Evolutionary conservation across 257 asterid species (phyloP).

Genomic region (Forsythia viridissima): DNA sequence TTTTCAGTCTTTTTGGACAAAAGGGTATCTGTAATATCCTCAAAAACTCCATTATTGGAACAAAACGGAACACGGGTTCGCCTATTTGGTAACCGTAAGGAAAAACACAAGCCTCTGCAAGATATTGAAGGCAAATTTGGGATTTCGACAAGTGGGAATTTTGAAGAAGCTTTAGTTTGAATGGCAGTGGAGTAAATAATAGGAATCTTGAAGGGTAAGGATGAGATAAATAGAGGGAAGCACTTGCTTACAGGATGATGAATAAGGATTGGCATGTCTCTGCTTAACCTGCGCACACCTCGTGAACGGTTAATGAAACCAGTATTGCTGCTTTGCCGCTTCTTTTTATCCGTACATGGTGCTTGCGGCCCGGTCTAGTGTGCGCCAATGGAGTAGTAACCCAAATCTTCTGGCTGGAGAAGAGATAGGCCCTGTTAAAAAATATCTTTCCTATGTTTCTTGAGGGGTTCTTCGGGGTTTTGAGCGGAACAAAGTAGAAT

Average conservation of each 20-base stretch:
- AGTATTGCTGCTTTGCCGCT: constrained; percentile 21
- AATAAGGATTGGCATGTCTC: constrained; percentile 55
- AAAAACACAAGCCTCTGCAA: constrained; percentile 29
- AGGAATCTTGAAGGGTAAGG: constrained; percentile 28
- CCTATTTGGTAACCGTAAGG: constrained; percentile 34
- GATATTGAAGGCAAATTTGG: constrained; percentile 33
- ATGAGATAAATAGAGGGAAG: constrained; percentile 35
- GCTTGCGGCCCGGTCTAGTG: background rate
- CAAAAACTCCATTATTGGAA: constrained; percentile 58
- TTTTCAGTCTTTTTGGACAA: constrained; percentile 35
- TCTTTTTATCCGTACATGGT: constrained; percentile 14
- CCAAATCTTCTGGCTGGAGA: background rate
- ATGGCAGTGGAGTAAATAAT: constrained; percentile 17
- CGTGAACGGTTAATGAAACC: constrained; percentile 15
- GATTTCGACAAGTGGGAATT: constrained; percentile 30
- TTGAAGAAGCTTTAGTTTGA: constrained; percentile 9
- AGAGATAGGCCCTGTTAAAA: background rate
- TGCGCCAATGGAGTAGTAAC: background rate
- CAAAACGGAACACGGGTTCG: constrained; percentile 47
- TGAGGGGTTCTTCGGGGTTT: too few species aligned
- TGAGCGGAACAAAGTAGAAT: too few species aligned
- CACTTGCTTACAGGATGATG: constrained; percentile 37
- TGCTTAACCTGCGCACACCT: constrained; percentile 37
- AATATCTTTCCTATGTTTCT: background rate
- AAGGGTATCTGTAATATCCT: constrained; percentile 43